Base-by-base conservation (phyloP, 164 flowering plant species). In the Saururus chinensis region DNA sequence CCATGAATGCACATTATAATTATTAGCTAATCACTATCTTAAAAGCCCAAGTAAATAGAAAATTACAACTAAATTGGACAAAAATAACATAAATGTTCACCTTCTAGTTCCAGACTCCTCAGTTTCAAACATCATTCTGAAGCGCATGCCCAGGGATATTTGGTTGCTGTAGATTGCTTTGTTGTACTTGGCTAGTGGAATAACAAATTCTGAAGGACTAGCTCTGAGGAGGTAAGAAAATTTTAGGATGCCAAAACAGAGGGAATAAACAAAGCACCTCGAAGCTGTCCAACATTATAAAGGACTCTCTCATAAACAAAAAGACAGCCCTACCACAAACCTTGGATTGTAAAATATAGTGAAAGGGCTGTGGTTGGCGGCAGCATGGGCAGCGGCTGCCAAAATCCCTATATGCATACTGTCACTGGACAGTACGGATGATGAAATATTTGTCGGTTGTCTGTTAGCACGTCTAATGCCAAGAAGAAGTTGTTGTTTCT, bases 361-460 rank as follows among this genome's bases (percentile, higher is more conserved):
- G 66, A 93, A 93, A 51, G 95, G 96, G 72, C 97, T 88, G 52
- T 84, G 84, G 71, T 90, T 90, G 66, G 95, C 86, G 57, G 92
- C 90, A 61, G 99, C 99, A 77, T 93, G 97, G 40, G 99, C 99
- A 23, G 99, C 99, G 22, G 97, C 97, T 21, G 97, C 99, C 13
- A 93, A 83, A 61, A 93, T 82, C n/a, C 99, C 99, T 19, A 93
- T 93, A 60, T 90, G 99, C 99, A 93, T 93, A 70, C 99, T 88
- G 67, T 93, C 99, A 60, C 97, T 93, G 23, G 99, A 90, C 69
- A 93, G 65, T 20, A 93, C 96, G n/a, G 98, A 93, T 54, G 96
- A 93, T 22, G 98, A 93, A 59, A 90, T 71, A 67, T 85, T 85
- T 53, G 89, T 54, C 9, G 92, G 87, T 63, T 88, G 98, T 71